Base-by-base conservation (phyloP, 2,329 filamentous ascomycete species). In the Lachnellula occidentalis region DNA sequence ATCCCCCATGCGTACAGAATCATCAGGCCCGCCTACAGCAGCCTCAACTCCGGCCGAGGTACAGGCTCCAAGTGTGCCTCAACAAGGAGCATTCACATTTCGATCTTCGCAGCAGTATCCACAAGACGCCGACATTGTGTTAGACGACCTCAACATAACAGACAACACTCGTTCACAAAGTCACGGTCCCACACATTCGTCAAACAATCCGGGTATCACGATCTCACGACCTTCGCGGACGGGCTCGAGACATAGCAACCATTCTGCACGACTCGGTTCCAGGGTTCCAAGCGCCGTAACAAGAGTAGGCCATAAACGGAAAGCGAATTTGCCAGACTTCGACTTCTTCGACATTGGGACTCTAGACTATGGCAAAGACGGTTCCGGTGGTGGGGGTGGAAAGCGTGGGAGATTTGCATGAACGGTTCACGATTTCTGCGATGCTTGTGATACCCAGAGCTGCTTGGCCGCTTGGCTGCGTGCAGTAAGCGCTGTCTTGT, bases 301-400 rank as follows among this genome's bases (percentile, higher is more conserved):
- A 4, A 78, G 79, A 55, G 83, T 82, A 6, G 88, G 88, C 1
- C 78, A 83, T 62, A 92, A 92, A 70, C 79, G 88, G 42, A 81
- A 87, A 64, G 78, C 89, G 62, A 86, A 88, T 63, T 80, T 88
- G 64, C 81, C 83, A 21, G 88, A 92, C 65, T 84, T 83, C 22
- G 88, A 92, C 65, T 84, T 90, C 51, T 91, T 91, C 66, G 87
- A 90, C 65, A 74, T 88, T 7, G 81, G 82, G 51, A 83, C 81
- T 59, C 69, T 87, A 49, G 78, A 78, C 34, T 76, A 80, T 56
- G 80, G 80, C 43, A 86, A 86, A 66, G 86, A 89, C 55, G 57
- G 58, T n/a, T 64, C 62, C 60, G 64, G 66, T 47, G 67, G 68
- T 47, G 67, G 68, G 21, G 66, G 66, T 51, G 67, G 67, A 45